Evolutionary conservation across 164 flowering plant genomes (phyloP), one percentile per base, ranked within the genome.

Genomic region (Vitis rupestris): DNA sequence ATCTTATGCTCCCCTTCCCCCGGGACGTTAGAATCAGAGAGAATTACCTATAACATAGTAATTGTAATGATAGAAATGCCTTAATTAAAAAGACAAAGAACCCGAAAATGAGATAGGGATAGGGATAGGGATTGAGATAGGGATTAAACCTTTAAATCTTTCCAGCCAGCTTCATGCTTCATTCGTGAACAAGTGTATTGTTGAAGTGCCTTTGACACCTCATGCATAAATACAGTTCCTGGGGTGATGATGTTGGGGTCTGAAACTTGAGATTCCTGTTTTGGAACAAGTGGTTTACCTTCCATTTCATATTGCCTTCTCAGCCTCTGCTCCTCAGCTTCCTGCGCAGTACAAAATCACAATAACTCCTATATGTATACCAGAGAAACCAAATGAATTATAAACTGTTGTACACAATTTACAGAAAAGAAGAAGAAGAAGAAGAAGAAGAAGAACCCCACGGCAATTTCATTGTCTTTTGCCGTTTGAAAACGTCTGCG

Each of bases 1-100:
- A 84, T 81, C 66, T 84, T 85, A 47, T 85, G 89, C 17, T 87
- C 87, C 14, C 91, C 91, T 56, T 87, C 88, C 1, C 91, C 91
- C 15, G 87, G 88, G 63, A 80, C 84, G 73, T 79, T 87, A 1
- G 83, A 78, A 72, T 85, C 87, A 6, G 87, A 87, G 0, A 85
- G 70, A 27, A 87, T 83, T 1, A 83, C 90, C 87, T 85, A 37
- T 1, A 17, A 30, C 27, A 23, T 23, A 23, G 27, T 23, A 23
- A 23, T 23, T 23, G 27, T 23, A 23, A 23, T 23, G 27, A 23
- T 23, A 23, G 27, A 23, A 23, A 23, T 23, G 27, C 2, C 27
- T 23, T 23, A 23, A 23, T 23, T n/a, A 17, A 27, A 13, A 6
- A 44, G n/a, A 13, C 2, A 55, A 50, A 23, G 8, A 11, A 30